Conservation (phyloP, 805 yeast genomes). For the Monosporozyma solicola region DNA sequence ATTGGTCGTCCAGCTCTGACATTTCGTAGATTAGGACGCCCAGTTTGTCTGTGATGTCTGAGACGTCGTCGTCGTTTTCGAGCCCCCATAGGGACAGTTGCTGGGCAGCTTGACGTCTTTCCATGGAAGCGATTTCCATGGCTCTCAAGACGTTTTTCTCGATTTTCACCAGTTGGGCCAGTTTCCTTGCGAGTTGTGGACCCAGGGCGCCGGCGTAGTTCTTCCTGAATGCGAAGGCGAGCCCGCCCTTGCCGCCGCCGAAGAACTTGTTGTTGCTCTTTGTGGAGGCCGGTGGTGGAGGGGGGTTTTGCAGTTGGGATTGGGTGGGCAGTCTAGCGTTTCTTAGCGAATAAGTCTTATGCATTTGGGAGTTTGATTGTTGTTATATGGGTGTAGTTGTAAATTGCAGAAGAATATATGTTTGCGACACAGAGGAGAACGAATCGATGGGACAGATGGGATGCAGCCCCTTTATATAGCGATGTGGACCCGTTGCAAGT, state of each 20-base stretch:
- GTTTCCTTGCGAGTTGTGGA: conserved; percentile 69
- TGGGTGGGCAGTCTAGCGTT: conserved; percentile 95
- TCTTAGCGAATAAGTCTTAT: conserved; percentile 96
- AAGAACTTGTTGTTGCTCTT: conserved; percentile 56
- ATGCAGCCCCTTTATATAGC: too few relatives aligned
- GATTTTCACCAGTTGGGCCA: conserved; percentile 66
- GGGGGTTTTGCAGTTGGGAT: conserved; percentile 86
- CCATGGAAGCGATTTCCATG: conserved; percentile 65
- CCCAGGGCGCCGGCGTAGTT: conserved; percentile 71
- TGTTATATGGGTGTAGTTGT: too few relatives aligned
- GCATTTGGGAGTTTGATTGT: conserved; percentile 43
- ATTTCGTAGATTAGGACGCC: conserved; percentile 77
- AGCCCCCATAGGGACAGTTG: conserved; percentile 84
- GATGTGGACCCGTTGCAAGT: too few relatives aligned
- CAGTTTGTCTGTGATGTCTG: conserved; percentile 78
- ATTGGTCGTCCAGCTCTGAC: conserved; percentile 81
- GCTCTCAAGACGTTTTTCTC: conserved; percentile 77
- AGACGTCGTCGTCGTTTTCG: conserved; percentile 75
- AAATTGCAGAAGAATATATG: too few relatives aligned
- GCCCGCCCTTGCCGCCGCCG: conserved; percentile 84
- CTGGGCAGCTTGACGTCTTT: conserved; percentile 72
- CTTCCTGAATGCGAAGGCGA: conserved; percentile 50
- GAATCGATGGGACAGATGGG: too few relatives aligned
- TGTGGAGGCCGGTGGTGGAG: conserved; percentile 89
- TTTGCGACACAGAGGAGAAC: too few relatives aligned